Evolutionary conservation across 75 land plant genomes (phyloP).

Genomic region (Chamaecyparis obtusa): DNA sequence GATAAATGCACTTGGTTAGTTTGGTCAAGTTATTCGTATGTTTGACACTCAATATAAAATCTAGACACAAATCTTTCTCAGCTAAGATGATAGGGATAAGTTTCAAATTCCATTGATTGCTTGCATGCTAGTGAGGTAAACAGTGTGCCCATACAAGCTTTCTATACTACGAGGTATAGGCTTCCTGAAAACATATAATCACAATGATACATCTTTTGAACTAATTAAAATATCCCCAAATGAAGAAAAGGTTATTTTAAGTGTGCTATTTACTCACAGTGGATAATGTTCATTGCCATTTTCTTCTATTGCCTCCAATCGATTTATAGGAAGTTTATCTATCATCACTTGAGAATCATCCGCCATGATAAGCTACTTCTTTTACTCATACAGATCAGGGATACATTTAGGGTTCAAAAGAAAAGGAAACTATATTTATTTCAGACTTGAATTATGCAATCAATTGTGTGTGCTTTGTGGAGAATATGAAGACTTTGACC

Average conservation of each 20-base stretch:
- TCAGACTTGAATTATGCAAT: neutral
- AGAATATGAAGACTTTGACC: too few species aligned
- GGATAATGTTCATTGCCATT: constrained; percentile 52
- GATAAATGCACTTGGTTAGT: neutral
- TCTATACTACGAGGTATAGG: too few species aligned
- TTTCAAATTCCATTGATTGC: neutral
- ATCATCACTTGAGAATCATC: constrained; percentile 25
- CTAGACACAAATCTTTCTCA: neutral
- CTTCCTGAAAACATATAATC: neutral
- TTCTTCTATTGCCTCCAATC: constrained; percentile 72
- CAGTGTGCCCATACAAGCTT: neutral
- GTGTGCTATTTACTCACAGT: constrained; percentile 26
- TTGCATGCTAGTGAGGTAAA: neutral
- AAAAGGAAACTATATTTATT: neutral
- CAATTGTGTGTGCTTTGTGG: too few species aligned
- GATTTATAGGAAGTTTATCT: constrained; percentile 90
- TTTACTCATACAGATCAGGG: neutral
- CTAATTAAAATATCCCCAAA: neutral
- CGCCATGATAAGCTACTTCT: neutral
- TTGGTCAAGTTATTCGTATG: too few species aligned
- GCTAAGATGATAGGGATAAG: neutral
- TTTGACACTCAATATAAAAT: too few species aligned
- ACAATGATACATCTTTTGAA: neutral
- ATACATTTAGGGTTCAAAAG: neutral
- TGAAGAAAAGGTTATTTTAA: neutral